Evolutionary conservation across 352 stramenopile genomes (phyloP).

Genomic region (Halophytophthora polymorphica): DNA sequence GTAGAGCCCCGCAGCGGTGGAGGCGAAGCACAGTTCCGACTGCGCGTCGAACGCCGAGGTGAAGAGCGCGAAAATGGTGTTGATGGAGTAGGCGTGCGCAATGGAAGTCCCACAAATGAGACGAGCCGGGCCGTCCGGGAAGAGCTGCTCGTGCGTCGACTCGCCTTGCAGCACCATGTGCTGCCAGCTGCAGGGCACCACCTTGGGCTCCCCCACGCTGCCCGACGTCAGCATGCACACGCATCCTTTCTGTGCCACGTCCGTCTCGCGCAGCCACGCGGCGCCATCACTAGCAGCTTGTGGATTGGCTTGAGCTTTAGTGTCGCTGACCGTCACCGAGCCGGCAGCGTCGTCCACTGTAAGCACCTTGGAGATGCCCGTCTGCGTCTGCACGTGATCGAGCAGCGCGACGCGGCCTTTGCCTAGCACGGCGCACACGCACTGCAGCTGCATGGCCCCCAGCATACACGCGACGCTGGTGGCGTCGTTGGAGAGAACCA

Average conservation of each 20-base stretch:
- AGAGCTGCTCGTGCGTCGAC: conserved; percentile 73
- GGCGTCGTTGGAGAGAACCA: conserved; percentile 72
- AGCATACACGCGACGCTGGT: conserved; percentile 74
- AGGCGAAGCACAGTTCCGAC: conserved; percentile 72
- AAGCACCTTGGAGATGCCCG: conserved; percentile 55
- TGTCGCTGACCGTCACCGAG: conserved; percentile 9
- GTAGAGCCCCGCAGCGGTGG: conserved; percentile 45
- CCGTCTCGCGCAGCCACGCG: conserved; percentile 34
- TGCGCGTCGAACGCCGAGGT: conserved; percentile 56
- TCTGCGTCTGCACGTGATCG: conserved; percentile 47
- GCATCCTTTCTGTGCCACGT: conserved; percentile 31
- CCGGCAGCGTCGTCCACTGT: conserved; percentile 35
- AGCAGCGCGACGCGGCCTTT: conserved; percentile 48
- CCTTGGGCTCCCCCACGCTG: conserved; percentile 73
- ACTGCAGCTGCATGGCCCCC: conserved; percentile 59
- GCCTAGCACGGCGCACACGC: conserved; percentile 52
- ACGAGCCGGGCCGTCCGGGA: conserved; percentile 52
- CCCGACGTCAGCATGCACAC: conserved; percentile 85
- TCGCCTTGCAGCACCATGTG: conserved; percentile 75
- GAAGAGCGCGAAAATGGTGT: conserved; percentile 78
- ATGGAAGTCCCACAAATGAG: conserved; percentile 82
- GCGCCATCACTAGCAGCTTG: conserved; percentile 6
- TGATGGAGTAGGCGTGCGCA: conserved; percentile 84
- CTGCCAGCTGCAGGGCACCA: conserved; percentile 73
- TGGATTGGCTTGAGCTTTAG: conserved; percentile 16